Conservation (phyloP, 106 monocot genomes). For the Dactylorhiza incarnata region DNA sequence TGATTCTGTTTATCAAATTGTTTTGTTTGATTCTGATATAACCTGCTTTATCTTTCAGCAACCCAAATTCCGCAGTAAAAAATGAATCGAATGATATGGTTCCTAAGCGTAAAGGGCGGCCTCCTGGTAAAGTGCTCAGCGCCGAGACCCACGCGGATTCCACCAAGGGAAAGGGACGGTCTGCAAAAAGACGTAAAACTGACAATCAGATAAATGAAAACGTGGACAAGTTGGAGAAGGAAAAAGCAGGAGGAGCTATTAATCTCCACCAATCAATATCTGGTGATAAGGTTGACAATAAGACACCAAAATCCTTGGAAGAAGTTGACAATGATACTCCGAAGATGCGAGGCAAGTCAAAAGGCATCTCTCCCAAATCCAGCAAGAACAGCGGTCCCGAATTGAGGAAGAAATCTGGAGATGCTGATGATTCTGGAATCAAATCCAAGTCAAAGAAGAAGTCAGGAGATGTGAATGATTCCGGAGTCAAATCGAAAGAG, state of each 20-base stretch:
- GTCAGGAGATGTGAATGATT: background rate
- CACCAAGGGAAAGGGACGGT: background rate
- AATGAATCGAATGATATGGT: background rate
- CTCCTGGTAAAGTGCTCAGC: background rate
- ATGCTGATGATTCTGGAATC: background rate
- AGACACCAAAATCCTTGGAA: background rate
- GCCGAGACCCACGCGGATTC: background rate
- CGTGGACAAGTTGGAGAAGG: background rate
- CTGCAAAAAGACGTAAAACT: background rate
- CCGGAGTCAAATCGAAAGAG: background rate
- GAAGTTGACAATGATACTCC: background rate
- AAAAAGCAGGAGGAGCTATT: background rate
- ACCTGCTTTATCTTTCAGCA: background rate
- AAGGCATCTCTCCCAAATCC: background rate
- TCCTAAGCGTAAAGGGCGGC: slow-evolving; percentile 4
- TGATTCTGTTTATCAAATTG: background rate
- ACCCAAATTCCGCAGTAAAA: background rate
- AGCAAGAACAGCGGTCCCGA: background rate
- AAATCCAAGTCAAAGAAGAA: background rate
- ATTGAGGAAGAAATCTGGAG: background rate
- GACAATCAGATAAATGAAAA: background rate
- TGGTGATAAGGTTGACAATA: background rate
- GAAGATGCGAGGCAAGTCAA: background rate
- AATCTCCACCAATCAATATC: background rate
- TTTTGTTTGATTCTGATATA: background rate